Evolutionary conservation across 441 rosid genomes (phyloP).

Genomic region (Adansonia rubrostipa): DNA sequence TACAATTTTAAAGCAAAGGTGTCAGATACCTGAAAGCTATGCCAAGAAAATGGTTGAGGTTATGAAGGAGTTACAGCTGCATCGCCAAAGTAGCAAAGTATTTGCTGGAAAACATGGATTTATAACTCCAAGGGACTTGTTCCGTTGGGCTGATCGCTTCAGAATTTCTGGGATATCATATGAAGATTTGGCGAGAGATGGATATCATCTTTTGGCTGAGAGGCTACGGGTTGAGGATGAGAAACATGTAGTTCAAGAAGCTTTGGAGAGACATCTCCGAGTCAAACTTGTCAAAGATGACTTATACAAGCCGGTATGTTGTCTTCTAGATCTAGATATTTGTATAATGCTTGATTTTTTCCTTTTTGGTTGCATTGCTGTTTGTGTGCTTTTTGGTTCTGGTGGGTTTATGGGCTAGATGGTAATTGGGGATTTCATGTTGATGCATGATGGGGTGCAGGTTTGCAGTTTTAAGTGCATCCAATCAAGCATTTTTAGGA

Average conservation of each 20-base stretch:
- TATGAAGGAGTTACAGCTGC: conserved; percentile 94
- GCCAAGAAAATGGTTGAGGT: conserved; percentile 89
- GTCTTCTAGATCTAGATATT: neutral
- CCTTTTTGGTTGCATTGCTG: conserved; percentile 3
- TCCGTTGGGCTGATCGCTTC: conserved; percentile 97
- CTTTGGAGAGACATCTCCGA: conserved; percentile 74
- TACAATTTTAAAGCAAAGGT: conserved; percentile 67
- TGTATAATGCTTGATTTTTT: neutral
- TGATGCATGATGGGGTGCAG: conserved; percentile 6
- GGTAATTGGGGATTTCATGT: conserved; percentile 6
- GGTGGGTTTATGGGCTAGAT: conserved; percentile 6
- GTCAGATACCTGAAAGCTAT: conserved; percentile 78
- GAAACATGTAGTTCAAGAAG: conserved; percentile 79
- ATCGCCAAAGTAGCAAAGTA: conserved; percentile 90
- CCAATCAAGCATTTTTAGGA: neutral
- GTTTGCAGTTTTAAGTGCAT: conserved; percentile 15
- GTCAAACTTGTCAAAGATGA: conserved; percentile 64
- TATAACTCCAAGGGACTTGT: conserved; percentile 95
- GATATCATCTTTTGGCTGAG: conserved; percentile 93
- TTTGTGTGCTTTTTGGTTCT: conserved; percentile 20
- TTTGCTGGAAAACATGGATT: conserved; percentile 99
- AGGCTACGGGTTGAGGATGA: conserved; percentile 91
- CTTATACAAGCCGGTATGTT: conserved; percentile 70
- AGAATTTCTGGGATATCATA: conserved; percentile 66
- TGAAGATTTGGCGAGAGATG: conserved; percentile 93